Evolutionary conservation across 2,329 filamentous ascomycete genomes (phyloP), one percentile per base, ranked within the genome.

Genomic region (Cryphonectria carpinicola): DNA sequence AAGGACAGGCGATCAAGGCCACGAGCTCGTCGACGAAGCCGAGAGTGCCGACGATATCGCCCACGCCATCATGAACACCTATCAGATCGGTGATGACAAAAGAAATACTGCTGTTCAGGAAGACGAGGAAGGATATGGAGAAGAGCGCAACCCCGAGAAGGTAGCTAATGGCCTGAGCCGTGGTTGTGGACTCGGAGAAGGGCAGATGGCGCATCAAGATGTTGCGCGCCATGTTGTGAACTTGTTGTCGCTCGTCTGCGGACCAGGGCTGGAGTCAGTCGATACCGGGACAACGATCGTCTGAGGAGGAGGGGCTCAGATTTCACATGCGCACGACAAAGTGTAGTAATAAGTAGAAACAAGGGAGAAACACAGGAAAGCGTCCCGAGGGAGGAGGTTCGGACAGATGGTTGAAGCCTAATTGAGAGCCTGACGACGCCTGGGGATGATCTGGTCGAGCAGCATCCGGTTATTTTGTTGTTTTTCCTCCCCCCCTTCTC

Each of bases 71-170:
- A 77, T 92, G 91, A 76, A 92, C 86, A 72, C 92, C 92, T 75
- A 97, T 90, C 73, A 94, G 87, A 80, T 95, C 92, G 72, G 93
- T 95, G 72, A 97, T 90, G 71, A 96, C 92, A 81, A 96, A 97
- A 69, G 92, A 94, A 71, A 96, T 86, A 78, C 90, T 91, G 83
- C 90, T 92, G 84, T 96, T 96, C 73, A 97, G 88, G 82, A 97
- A 97, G 77, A 97, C 93, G 74, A 97, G 91, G 83, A 96, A 96
- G 68, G 92, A 92, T 77, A 97, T 96, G 80, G 90, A 93, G 84
- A 95, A 95, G 76, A 97, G 89, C 72, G 92, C 93, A 77, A 96
- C 92, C 78, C 91, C 91, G 74, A 94, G 86, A 49, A 97, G 89
- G 80, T 97, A 97, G 41, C 93, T 92, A 70, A 87, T 80, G n/a